Evolutionary conservation across 2,329 filamentous ascomycete genomes (phyloP), one percentile per base, ranked within the genome.

Genomic region (Sporothrix curviconia): DNA sequence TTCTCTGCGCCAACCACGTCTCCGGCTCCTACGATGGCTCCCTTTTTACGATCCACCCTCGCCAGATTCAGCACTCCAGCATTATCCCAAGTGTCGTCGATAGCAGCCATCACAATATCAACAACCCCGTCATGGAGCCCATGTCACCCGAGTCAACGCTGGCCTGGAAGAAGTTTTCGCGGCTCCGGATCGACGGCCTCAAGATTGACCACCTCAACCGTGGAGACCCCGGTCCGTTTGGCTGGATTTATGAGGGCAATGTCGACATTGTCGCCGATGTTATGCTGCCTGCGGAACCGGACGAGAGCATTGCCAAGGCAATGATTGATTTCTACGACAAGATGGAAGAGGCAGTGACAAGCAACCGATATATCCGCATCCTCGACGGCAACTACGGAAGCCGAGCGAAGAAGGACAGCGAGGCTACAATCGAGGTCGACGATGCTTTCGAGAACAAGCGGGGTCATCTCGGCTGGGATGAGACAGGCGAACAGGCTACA

Each of bases 321-420:
- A 89, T 99, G 81, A 86, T 88, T n/a, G 92, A 96, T 68, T 92
- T 99, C 66, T 97, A 97, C 71, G 92, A 97, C 70, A 89, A 90
- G 60, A 83, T 99, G 68, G 94, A 99, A 72, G 91, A 94, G 43
- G 91, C 91, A 0, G 91, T 97, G 22, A 90, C 86, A 1, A 84
- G 87, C 25, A 90, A 90, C 67, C 82, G 85, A 28, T 85, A 88
- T 62, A 71, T 81, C 22, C 76, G 76, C 42, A 78, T 86, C 52
- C 72, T 85, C 5, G 81, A 82, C 59, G 78, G 76, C 37, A 61
- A 64, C 47, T 62, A 62, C 22, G 55, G 57, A 25, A 53, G 47
- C 42, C 36, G 34, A 22, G 12, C 24, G 8, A 28, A 52, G 7
- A 24, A 37, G 19, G 25, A 39, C n/a, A n/a, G 28, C 5, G 43